Evolutionary conservation across 2,329 filamentous ascomycete species (phyloP).

Genomic region (Hypoxylon sp.): DNA sequence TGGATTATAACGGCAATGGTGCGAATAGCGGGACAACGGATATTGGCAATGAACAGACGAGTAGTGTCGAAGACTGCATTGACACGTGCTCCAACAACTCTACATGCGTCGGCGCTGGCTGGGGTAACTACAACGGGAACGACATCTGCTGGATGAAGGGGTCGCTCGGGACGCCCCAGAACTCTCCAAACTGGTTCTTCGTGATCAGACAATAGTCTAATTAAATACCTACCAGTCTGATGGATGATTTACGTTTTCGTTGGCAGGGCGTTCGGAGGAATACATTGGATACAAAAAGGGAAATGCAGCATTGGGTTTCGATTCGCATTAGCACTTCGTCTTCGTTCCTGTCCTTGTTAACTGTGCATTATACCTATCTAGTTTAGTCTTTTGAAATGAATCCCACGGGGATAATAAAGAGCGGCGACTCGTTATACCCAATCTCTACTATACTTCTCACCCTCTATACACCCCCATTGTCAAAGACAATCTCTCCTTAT

Average conservation of each 20-base stretch:
- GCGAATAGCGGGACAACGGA: slow-evolving; percentile 51
- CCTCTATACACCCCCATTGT: background rate
- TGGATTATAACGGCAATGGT: slow-evolving; percentile 54
- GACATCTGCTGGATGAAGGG: slow-evolving; percentile 58
- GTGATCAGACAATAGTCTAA: slow-evolving; percentile 48
- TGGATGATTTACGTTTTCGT: slow-evolving; percentile 7
- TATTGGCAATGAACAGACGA: slow-evolving; percentile 46
- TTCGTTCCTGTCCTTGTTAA: slow-evolving; percentile 2
- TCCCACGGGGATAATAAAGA: slow-evolving; percentile 1
- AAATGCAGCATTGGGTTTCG: slow-evolving; percentile 7
- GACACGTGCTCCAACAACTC: slow-evolving; percentile 51
- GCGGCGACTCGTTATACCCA: background rate
- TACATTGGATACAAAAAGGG: slow-evolving; percentile 3
- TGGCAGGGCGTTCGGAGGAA: slow-evolving; percentile 14
- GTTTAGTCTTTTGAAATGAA: background rate
- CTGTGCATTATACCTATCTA: slow-evolving; percentile 3
- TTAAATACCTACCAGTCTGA: background rate
- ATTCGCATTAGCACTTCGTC: slow-evolving; percentile 1
- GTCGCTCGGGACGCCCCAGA: slow-evolving; percentile 49
- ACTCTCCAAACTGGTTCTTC: slow-evolving; percentile 54
- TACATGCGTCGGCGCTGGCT: slow-evolving; percentile 56
- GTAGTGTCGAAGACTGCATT: slow-evolving; percentile 55
- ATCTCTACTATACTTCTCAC: background rate
- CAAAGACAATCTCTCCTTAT: background rate
- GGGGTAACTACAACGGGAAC: slow-evolving; percentile 52